Evolutionary conservation across 2,329 filamentous ascomycete genomes (phyloP).

Genomic region (Sporothrix inflata): DNA sequence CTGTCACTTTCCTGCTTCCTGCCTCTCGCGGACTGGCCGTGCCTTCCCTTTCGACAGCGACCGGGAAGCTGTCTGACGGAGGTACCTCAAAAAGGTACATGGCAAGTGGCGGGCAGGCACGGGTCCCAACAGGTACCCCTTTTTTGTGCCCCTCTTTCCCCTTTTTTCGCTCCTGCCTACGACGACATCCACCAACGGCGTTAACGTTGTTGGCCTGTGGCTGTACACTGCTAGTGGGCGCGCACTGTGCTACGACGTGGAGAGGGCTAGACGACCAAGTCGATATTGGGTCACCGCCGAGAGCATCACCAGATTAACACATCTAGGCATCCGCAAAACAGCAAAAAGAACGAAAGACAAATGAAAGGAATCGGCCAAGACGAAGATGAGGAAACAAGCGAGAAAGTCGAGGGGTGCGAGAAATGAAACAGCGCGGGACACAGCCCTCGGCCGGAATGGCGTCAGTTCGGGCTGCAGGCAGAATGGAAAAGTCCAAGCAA

Average conservation of each 20-base stretch:
- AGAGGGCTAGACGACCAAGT: background rate
- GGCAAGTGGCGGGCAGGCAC: background rate
- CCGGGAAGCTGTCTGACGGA: background rate
- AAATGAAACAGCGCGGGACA: slow-evolving; percentile 25
- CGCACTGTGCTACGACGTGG: slow-evolving; percentile 24
- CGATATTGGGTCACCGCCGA: background rate
- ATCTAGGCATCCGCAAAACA: slow-evolving; percentile 3
- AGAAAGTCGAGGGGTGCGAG: background rate
- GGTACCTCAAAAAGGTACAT: slow-evolving; percentile 14
- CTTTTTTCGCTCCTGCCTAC: slow-evolving; percentile 19
- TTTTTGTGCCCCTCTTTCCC: slow-evolving; percentile 6
- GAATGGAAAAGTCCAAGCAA: slow-evolving; percentile 15
- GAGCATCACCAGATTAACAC: background rate
- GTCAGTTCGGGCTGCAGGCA: slow-evolving; percentile 24
- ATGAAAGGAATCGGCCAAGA: background rate
- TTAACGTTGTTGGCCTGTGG: slow-evolving; percentile 21
- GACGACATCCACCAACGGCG: slow-evolving; percentile 9
- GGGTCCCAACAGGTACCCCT: background rate
- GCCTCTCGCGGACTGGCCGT: background rate
- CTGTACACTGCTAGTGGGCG: slow-evolving; percentile 19
- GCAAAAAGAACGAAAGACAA: background rate
- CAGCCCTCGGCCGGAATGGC: slow-evolving; percentile 26
- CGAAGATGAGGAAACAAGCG: background rate
- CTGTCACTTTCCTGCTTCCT: background rate
- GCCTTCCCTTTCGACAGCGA: background rate